Evolutionary conservation across 2,329 filamentous ascomycete genomes (phyloP), one percentile per base, ranked within the genome.

Genomic region (Shiraia bambusicola): DNA sequence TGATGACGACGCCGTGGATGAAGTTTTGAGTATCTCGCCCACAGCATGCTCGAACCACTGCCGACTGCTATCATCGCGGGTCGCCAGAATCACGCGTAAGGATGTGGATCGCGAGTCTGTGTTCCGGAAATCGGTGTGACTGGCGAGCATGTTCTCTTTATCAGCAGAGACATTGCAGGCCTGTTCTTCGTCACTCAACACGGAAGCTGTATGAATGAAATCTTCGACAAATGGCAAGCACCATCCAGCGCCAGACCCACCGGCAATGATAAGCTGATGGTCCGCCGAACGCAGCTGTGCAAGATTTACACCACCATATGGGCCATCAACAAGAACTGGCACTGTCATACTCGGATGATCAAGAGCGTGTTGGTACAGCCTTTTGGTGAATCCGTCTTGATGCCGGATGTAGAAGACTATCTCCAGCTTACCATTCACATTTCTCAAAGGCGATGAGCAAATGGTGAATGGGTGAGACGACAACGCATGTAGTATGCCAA

Each of bases 171-270:
- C 37, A 22, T 5, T 7, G 4, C n/a, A 29, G 6, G 24, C 33
- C 14, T 33, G 16, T 34, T 32, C 30, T 13, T 36, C 25, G 12
- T 38, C 40, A 11, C 12, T 19, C 31, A 17, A 28, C 9, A 13
- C 16, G 6, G 32, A n/a, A n/a, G n/a, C 9, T 2, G 29, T 30
- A 32, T 42, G 35, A 9, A 45, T 31, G 28, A 58, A 59, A 4
- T 49, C 35, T 52, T 77, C 73, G 7, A 79, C 62, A 4, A 81
- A 62, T 0, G 72, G 69, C 0, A 83, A 55, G 1, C 72, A 71
- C 59, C 76, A 78, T 0, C 77, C 77, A 2, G 74, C 76, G 1
- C 80, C 80, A 0, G 80, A 77, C 0, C 81, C 80, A 8, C 81
- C 79, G 0, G 76, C 75, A 3, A 82, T 60, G 12, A 82, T 59